Evolutionary conservation across 441 rosid species (phyloP).

Genomic region (Euphorbia celastroides): DNA sequence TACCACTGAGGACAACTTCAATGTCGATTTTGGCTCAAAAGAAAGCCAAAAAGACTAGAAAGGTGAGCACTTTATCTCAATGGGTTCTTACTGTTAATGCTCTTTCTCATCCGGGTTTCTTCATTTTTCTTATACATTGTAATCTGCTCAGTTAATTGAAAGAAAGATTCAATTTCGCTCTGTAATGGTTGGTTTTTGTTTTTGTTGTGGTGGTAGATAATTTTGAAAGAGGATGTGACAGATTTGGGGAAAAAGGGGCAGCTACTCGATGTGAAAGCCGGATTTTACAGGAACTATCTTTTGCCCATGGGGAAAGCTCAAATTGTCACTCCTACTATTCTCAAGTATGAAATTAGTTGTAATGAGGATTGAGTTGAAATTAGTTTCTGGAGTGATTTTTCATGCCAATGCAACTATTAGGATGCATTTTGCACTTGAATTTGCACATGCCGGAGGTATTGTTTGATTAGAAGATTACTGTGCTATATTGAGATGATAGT

Average conservation of each 20-base stretch:
- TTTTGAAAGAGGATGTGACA: conserved; percentile 76
- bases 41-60: conserved; percentile 62
- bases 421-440: background rate
- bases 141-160: background rate
- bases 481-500: background rate
- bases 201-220: conserved; percentile 39
- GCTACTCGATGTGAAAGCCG: conserved; percentile 75
- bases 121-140: background rate
- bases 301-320: conserved; percentile 78
- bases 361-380: conserved; percentile 3
- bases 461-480: background rate
- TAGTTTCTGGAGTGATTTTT: background rate
- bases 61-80: conserved; percentile 28
- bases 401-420: background rate
- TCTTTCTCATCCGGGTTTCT: background rate
- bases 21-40: conserved; percentile 51
- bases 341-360: conserved; percentile 48
- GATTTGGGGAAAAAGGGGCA: conserved; percentile 75
- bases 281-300: conserved; percentile 79
- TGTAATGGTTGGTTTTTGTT: conserved; percentile 10
- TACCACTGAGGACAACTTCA: conserved; percentile 31
- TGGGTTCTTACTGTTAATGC: conserved; percentile 8
- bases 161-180: conserved; percentile 1
- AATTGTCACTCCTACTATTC: conserved; percentile 64
- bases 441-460: background rate